A percentile compares a stretch with the other conserved stretches of the same genome.
phyloP scores from a whole-genome alignment of 176 grass and related monocot species.

The Hyparrhenia diplandra region DNA sequence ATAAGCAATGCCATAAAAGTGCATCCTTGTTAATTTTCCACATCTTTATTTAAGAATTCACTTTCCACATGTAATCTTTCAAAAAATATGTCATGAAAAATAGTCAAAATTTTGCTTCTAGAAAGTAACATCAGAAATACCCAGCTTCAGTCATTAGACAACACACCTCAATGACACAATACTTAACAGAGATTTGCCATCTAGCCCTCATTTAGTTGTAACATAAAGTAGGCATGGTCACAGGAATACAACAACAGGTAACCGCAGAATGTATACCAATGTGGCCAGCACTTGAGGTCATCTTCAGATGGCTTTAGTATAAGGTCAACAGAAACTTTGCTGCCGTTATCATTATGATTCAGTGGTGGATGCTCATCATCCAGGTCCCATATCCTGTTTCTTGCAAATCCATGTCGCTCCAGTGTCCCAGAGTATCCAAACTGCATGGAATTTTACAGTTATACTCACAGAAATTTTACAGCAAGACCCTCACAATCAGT shows the following conservation, averaged over 20 bases:
- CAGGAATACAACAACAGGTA: background rate
- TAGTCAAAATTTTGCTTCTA: background rate
- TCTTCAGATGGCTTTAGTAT: slow-evolving; percentile 91
- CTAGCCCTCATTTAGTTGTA: background rate
- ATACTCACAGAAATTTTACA: background rate
- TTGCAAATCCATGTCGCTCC: slow-evolving; percentile 93
- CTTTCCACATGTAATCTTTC: background rate
- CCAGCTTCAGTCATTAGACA: background rate
- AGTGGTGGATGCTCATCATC: slow-evolving; percentile 50
- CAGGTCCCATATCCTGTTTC: slow-evolving; percentile 76
- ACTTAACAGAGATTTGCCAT: slow-evolving; percentile 3
- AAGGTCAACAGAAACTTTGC: slow-evolving; percentile 58
- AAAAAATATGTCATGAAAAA: background rate
- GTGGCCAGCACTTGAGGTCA: slow-evolving; percentile 79
- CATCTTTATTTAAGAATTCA: background rate
- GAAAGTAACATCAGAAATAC: background rate
- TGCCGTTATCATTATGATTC: slow-evolving; percentile 26
- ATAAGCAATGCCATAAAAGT: background rate
- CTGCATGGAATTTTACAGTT: background rate
- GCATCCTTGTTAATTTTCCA: background rate
- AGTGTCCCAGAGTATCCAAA: slow-evolving; percentile 57
- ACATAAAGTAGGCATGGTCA: background rate
- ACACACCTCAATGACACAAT: background rate
- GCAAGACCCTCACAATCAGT: background rate
- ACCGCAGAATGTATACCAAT: slow-evolving; percentile 55